Conservation (phyloP, 2,329 filamentous ascomycete species). For the Chaetoscypha palmicola region DNA sequence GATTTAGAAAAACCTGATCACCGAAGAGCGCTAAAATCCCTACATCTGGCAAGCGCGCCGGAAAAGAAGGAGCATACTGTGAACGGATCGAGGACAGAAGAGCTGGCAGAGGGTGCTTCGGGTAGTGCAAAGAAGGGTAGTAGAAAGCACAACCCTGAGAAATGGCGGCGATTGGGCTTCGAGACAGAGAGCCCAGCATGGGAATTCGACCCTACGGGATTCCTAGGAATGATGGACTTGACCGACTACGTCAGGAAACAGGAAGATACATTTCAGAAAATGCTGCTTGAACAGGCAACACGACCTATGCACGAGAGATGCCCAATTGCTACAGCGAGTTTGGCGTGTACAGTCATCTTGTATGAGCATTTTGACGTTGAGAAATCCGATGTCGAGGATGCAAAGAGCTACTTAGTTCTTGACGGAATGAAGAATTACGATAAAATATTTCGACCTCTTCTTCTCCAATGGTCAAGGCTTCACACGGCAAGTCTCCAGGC, state of each 20-base stretch:
- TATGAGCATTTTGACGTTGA: slow-evolving; percentile 97
- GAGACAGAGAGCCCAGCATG: slow-evolving; percentile 78
- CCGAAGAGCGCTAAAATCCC: slow-evolving; percentile 64
- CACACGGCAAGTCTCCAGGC: slow-evolving; percentile 80
- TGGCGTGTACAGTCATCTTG: slow-evolving; percentile 79
- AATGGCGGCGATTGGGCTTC: slow-evolving; percentile 90
- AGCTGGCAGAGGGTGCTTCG: slow-evolving; percentile 33
- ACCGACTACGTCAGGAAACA: slow-evolving; percentile 89
- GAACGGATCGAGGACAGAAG: slow-evolving; percentile 23
- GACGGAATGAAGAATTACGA: slow-evolving; percentile 76
- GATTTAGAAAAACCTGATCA: slow-evolving; percentile 86
- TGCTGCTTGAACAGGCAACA: slow-evolving; percentile 81
- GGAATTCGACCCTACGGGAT: slow-evolving; percentile 82
- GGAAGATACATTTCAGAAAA: slow-evolving; percentile 86
- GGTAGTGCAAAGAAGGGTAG: slow-evolving; percentile 47
- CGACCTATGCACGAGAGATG: slow-evolving; percentile 66
- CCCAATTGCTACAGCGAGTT: slow-evolving; percentile 77
- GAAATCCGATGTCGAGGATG: slow-evolving; percentile 71
- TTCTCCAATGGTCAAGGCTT: slow-evolving; percentile 88
- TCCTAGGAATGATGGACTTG: slow-evolving; percentile 94
- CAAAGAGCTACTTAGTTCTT: slow-evolving; percentile 65
- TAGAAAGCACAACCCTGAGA: slow-evolving; percentile 74
- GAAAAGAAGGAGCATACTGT: slow-evolving; percentile 41
- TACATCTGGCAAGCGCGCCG: slow-evolving; percentile 76
- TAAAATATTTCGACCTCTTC: slow-evolving; percentile 74